A percentile compares a stretch with the other conserved stretches of the same genome.
Conservation (phyloP, 331 rosid species). For the Pyracantha coccinea region DNA sequence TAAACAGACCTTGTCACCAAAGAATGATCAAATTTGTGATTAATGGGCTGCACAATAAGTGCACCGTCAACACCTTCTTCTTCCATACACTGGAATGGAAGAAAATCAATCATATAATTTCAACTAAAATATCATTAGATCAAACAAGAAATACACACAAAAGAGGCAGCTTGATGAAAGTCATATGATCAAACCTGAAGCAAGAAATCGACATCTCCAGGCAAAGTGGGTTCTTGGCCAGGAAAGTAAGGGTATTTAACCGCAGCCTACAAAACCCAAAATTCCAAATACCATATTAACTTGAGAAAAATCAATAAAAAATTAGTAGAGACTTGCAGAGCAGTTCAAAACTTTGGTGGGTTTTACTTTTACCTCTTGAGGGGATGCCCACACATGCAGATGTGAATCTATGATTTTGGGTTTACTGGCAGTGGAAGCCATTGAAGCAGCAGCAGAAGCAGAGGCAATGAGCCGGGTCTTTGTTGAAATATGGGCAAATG, state of each 20-base stretch:
- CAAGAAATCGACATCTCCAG: conserved; percentile 59
- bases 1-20: conserved; percentile 66
- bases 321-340: neutral
- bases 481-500: neutral
- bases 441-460: conserved; percentile 10
- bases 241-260: conserved; percentile 63
- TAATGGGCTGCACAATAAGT: conserved; percentile 90
- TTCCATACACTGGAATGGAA: conserved; percentile 57
- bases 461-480: conserved; percentile 11
- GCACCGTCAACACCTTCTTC: conserved; percentile 90
- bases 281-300: neutral
- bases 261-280: conserved; percentile 44
- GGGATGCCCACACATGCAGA: conserved; percentile 92
- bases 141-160: neutral
- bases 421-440: conserved; percentile 21
- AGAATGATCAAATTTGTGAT: conserved; percentile 80
- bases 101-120: neutral
- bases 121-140: neutral
- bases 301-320: neutral
- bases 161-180: neutral
- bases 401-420: conserved; percentile 66
- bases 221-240: conserved; percentile 69
- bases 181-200: conserved; percentile 42
- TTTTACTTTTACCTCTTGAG: conserved; percentile 40
- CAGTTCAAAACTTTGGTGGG: neutral